Conservation (phyloP, 768 basidiomycete genomes). For the Crepidotus variabilis region DNA sequence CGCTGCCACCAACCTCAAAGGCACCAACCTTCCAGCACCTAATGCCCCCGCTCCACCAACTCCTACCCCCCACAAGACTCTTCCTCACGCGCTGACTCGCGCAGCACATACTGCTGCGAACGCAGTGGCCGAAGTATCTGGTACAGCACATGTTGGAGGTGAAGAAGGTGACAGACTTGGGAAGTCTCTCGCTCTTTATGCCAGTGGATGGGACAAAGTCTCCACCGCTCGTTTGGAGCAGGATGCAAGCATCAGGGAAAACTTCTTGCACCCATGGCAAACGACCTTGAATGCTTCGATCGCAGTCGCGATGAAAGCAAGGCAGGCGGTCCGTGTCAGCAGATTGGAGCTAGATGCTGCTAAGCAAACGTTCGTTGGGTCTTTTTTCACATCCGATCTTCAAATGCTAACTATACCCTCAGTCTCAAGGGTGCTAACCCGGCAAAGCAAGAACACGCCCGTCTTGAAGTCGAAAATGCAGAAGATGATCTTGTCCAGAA, state of each 20-base stretch:
- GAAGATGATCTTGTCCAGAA: slow-evolving; percentile 97
- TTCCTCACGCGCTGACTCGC: slow-evolving; percentile 90
- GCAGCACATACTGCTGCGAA: slow-evolving; percentile 63
- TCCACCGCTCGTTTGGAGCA: slow-evolving; percentile 77
- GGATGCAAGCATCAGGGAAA: slow-evolving; percentile 62
- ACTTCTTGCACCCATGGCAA: slow-evolving; percentile 84
- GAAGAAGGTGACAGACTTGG: slow-evolving; percentile 63
- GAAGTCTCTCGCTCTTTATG: slow-evolving; percentile 75
- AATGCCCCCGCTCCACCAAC: slow-evolving; percentile 49
- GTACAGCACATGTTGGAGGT: slow-evolving; percentile 35
- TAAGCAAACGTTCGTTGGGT: slow-evolving; percentile 67
- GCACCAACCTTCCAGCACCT: slow-evolving; percentile 81
- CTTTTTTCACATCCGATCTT: slow-evolving; percentile 3
- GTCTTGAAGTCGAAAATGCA: slow-evolving; percentile 89
- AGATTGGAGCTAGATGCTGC: slow-evolving; percentile 88
- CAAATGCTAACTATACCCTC: neutral
- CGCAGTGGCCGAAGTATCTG: slow-evolving; percentile 34
- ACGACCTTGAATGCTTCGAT: slow-evolving; percentile 81
- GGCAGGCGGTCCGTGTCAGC: slow-evolving; percentile 75
- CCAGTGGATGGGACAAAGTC: slow-evolving; percentile 79
- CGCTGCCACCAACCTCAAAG: slow-evolving; percentile 84
- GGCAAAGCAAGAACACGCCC: slow-evolving; percentile 84
- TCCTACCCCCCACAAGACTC: slow-evolving; percentile 82
- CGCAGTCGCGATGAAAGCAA: slow-evolving; percentile 88
- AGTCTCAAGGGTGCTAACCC: slow-evolving; percentile 79